Evolutionary conservation across 176 grass and related monocot species (phyloP).

Genomic region (Raddia distichophylla): DNA sequence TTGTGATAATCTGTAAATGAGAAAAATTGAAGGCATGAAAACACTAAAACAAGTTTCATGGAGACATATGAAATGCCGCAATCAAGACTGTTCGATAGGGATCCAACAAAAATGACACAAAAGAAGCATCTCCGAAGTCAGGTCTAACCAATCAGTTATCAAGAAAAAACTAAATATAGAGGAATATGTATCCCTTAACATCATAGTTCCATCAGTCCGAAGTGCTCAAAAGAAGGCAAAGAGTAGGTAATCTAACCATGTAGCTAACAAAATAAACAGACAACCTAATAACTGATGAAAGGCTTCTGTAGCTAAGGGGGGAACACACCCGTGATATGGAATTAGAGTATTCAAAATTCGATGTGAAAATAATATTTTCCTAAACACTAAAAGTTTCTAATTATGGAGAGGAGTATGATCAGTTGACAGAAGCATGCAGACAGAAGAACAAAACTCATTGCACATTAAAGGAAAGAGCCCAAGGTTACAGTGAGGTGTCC

Average conservation of each 20-base stretch:
- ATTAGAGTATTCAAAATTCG: constrained; percentile 7
- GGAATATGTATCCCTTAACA: not conserved
- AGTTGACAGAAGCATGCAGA: not conserved
- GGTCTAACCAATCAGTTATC: constrained; percentile 2
- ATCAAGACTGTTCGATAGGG: not conserved
- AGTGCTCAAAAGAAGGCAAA: constrained; percentile 7
- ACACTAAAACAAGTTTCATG: constrained; percentile 12
- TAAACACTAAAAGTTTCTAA: constrained; percentile 7
- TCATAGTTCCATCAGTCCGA: constrained; percentile 5
- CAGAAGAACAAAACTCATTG: not conserved
- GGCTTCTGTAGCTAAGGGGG: constrained; percentile 4
- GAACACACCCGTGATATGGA: not conserved
- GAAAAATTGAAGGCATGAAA: constrained; percentile 30
- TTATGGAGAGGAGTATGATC: not conserved
- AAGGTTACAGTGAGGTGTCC: not conserved
- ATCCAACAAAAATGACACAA: not conserved
- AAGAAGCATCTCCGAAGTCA: not conserved
- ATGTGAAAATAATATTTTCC: not conserved
- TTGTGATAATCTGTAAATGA: constrained; percentile 73
- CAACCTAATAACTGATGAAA: not conserved
- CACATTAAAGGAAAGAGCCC: constrained; percentile 4
- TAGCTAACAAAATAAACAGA: constrained; percentile 6
- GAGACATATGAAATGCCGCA: not conserved
- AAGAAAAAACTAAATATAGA: constrained; percentile 29
- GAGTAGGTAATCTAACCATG: constrained; percentile 14